Evolutionary conservation across 2,329 filamentous ascomycete genomes (phyloP).

Genomic region (Lecanosticta acicola): DNA sequence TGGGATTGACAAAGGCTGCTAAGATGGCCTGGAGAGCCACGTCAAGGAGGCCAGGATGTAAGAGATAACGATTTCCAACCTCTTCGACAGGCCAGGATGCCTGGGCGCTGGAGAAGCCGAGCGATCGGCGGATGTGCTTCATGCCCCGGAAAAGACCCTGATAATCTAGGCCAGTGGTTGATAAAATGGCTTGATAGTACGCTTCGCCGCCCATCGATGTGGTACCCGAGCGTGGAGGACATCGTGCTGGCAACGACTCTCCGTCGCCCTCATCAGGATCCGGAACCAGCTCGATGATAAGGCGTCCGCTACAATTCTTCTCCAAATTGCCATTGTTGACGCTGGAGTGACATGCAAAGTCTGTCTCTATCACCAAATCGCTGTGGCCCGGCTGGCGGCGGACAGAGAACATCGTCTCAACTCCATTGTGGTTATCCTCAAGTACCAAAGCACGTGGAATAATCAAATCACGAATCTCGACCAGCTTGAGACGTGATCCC

Average conservation of each 20-base stretch:
- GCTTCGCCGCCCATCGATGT: slow-evolving; percentile 18
- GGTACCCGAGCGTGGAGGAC: slow-evolving; percentile 14
- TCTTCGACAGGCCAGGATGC: slow-evolving; percentile 17
- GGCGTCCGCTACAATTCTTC: slow-evolving; percentile 13
- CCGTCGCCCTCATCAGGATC: background rate
- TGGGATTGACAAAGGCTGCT: slow-evolving; percentile 27
- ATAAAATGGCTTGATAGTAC: slow-evolving; percentile 15
- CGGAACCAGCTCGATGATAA: slow-evolving; percentile 12
- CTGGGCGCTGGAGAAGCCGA: slow-evolving; percentile 13
- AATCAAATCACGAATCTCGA: slow-evolving; percentile 15
- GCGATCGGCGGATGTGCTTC: slow-evolving; percentile 13
- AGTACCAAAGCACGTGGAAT: slow-evolving; percentile 17
- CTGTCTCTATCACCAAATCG: slow-evolving; percentile 34
- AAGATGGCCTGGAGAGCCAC: slow-evolving; percentile 30
- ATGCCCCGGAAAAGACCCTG: slow-evolving; percentile 16
- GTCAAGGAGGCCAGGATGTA: slow-evolving; percentile 32
- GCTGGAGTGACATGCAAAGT: slow-evolving; percentile 13
- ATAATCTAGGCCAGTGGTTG: slow-evolving; percentile 18
- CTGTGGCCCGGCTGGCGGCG: slow-evolving; percentile 18
- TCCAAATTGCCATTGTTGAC: slow-evolving; percentile 11
- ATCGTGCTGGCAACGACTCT: slow-evolving; percentile 11
- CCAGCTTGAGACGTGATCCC: slow-evolving; percentile 12
- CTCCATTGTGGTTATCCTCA: slow-evolving; percentile 14
- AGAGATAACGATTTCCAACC: slow-evolving; percentile 11
- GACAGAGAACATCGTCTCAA: slow-evolving; percentile 26